Base-by-base conservation (phyloP, 768 basidiomycete genomes). In the Trametes elegans region DNA sequence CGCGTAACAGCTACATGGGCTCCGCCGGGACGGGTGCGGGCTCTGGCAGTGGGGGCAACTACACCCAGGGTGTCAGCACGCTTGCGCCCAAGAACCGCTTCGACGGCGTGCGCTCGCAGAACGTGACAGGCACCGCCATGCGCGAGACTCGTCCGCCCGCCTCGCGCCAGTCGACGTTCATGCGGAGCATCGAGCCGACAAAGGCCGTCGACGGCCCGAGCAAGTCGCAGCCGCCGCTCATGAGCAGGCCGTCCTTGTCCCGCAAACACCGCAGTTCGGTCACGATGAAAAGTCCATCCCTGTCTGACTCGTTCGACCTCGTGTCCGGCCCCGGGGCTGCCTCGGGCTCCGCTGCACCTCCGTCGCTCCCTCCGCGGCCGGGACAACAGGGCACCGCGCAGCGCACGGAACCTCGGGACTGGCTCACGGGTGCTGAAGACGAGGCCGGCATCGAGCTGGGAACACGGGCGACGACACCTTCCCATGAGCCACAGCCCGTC, bases 341-440 rank as follows among this genome's bases (percentile, higher is more conserved):
- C 16, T 28, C 43, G 0, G 10, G 34, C 0, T 47, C 62, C 6
- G 53, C 64, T 11, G 39, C 49, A 4, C 53, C 57, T 0, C 59
- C 64, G 7, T 45, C 67, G 3, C 61, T 62, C n/a, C 68, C 68
- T 3, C 61, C 66, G 9, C 62, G 68, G 21, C 62, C 58, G 28
- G 53, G 55, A n/a, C 34, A 18, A 2, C 28, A 21, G 24, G 18
- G 26, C 2, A 36, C 55, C 54, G 19, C 63, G 62, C 66, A 43
- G 45, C 71, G 61, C 61, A 49, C 63, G 2, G 71, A 66, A 65
- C 74, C 70, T 42, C 75, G 71, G 59, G 88, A 91, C 64, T 90
- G 90, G 89, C 71, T 93, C 29, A 90, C 90, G 16, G 90, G 90
- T 8, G 79, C 80, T 49, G 80, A 83, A 52, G 75, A 79, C 39